These are phyloP conservation scores for Clonostachys rhizophaga DNA, from an alignment of 2,329 filamentous ascomycete genomes.

Conservation along the genomic window DNA sequence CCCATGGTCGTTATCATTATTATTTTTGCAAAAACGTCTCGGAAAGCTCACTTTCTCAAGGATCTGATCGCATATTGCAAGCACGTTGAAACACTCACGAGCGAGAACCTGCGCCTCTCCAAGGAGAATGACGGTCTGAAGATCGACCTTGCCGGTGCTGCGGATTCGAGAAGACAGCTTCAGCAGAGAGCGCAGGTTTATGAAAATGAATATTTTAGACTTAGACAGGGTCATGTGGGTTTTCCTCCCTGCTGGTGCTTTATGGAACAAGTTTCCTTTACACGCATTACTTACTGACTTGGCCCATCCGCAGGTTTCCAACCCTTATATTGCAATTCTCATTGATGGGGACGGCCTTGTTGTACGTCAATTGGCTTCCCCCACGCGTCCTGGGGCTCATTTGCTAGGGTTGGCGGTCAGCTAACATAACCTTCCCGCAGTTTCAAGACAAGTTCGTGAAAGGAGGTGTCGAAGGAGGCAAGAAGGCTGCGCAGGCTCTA, in stretches of 20 bases:
- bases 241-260: no score
- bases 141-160: constrained; percentile 47
- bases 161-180: constrained; percentile 40
- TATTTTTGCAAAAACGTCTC: no score
- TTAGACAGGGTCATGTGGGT: no score
- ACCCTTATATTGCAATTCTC: constrained; percentile 55
- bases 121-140: constrained; percentile 35
- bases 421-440: constrained; percentile 22
- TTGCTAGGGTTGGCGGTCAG: no score
- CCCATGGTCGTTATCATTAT: no score
- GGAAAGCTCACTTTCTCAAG: constrained; percentile 6
- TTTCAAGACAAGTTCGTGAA: constrained; percentile 52
- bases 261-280: background rate
- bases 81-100: constrained; percentile 33
- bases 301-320: constrained; percentile 35
- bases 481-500: constrained; percentile 44
- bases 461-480: constrained; percentile 51
- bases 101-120: constrained; percentile 36
- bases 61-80: constrained; percentile 27
- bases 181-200: constrained; percentile 28
- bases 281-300: background rate
- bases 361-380: constrained; percentile 25
- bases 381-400: background rate
- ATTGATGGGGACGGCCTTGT: constrained; percentile 61
- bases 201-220: background rate